Conservation (phyloP, 2,329 filamentous ascomycete species). For the Colletotrichum simmondsii region DNA sequence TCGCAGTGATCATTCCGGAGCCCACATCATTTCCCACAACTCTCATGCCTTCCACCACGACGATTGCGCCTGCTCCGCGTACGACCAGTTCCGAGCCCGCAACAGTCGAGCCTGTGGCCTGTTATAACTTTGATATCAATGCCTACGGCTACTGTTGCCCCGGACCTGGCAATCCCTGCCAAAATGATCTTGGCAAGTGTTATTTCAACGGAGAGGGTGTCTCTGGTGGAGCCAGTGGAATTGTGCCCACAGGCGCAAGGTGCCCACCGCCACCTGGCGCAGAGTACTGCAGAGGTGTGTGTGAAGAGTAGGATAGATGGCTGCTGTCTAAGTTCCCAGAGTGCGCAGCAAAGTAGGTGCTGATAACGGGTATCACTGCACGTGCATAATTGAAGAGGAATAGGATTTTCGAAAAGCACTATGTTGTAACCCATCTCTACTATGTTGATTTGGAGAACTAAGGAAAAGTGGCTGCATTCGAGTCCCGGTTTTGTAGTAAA, state of each 20-base stretch:
- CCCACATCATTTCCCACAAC: background rate
- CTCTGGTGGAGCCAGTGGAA: background rate
- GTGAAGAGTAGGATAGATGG: background rate
- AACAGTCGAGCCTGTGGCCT: background rate
- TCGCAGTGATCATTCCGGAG: background rate
- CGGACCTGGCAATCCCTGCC: background rate
- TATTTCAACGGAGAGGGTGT: slow-evolving; percentile 1
- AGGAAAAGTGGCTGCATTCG: no score
- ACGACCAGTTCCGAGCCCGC: background rate
- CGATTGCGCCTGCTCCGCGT: background rate
- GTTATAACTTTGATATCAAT: slow-evolving; percentile 6
- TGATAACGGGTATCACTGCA: no score
- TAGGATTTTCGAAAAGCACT: no score
- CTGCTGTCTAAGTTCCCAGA: no score
- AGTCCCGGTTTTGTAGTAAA: no score
- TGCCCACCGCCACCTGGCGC: background rate
- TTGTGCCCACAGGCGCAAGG: background rate
- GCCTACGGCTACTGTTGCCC: slow-evolving; percentile 7
- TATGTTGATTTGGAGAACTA: no score
- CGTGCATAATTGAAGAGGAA: no score
- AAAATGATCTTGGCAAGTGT: background rate
- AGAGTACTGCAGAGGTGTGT: background rate
- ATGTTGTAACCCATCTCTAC: no score
- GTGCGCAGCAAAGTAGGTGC: no score
- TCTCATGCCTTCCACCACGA: background rate